Base-by-base conservation (phyloP, 345 rosid species). In the Pistacia integerrima region DNA sequence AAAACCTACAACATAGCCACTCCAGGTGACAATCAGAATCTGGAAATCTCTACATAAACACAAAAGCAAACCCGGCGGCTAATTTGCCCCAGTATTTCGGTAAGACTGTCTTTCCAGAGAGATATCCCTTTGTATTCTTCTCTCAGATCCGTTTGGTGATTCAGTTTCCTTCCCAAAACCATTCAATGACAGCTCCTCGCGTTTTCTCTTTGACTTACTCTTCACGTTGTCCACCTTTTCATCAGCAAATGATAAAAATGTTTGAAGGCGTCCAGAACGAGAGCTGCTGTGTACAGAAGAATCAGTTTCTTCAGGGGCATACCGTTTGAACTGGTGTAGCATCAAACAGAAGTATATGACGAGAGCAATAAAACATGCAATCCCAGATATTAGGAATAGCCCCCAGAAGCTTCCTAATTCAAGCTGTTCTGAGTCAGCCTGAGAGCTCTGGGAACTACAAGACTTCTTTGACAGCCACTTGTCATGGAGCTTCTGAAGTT, bases 391-490 rank as follows among this genome's bases (percentile, higher is more conserved):
- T 54, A 94, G 88, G 83, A 92, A 94, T 30, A 94, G 63, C 17
- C 97, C 97, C 93, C 90, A 87, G 84, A 94, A 94, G 88, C 94
- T 92, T 73, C 80, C 80, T 1, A 92, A 71, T n/a, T 78, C 80
- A 12, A 94, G 97, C 86, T 89, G 92, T 36, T 89, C 97, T 20
- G 88, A 77, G n/a, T 80, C 92, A n/a, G 71, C 69, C 22, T 61
- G 79, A 0, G 89, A 75, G 70, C 59, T 75, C 61, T 67, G 75
- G 25, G 84, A 80, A 76, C 89, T 59, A 73, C 97, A 93, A 57
- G 80, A 73, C 28, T 77, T 84, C 71, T 74, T 89, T 54, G 73
- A 74, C 14, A 91, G 90, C 98, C 97, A 94, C 74, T 73, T 80
- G 73, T 93, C 87, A 48, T 86, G 91, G 28, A 94, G 89, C 89